Evolutionary conservation across 805 yeast species (phyloP).

Genomic region (Yarrowia sp.): DNA sequence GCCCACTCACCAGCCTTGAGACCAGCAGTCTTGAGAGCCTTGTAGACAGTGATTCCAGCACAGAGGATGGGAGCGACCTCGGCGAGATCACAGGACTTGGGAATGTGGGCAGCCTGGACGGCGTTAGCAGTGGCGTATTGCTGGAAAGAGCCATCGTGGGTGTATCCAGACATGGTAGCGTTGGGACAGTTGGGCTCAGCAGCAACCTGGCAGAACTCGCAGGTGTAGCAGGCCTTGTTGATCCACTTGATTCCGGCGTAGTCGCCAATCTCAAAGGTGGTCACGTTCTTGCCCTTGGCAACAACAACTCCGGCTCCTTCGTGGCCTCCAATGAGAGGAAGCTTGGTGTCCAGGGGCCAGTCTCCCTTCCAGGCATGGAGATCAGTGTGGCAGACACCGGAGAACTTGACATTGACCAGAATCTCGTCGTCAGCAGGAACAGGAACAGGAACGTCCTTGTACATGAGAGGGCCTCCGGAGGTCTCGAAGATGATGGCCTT

Average conservation of each 20-base stretch:
- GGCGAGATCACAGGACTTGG: slow-evolving; percentile 70
- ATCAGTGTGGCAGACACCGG: slow-evolving; percentile 94
- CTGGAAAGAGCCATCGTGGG: slow-evolving; percentile 88
- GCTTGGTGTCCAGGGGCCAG: slow-evolving; percentile 75
- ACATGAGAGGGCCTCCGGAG: slow-evolving; percentile 59
- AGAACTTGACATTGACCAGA: slow-evolving; percentile 74
- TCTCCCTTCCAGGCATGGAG: slow-evolving; percentile 94
- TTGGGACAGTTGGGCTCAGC: slow-evolving; percentile 67
- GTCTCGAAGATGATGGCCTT: slow-evolving; percentile 68
- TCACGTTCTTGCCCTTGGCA: slow-evolving; percentile 66
- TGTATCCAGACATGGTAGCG: slow-evolving; percentile 77
- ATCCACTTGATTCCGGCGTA: slow-evolving; percentile 83
- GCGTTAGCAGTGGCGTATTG: slow-evolving; percentile 89
- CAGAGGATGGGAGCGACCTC: slow-evolving; percentile 79
- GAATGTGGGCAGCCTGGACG: slow-evolving; percentile 77
- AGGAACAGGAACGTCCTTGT: slow-evolving; percentile 78
- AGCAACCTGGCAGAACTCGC: slow-evolving; percentile 68
- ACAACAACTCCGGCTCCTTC: slow-evolving; percentile 89
- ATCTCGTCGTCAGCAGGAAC: slow-evolving; percentile 72
- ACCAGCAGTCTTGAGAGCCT: slow-evolving; percentile 78
- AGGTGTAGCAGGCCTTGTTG: slow-evolving; percentile 69
- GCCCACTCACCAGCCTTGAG: slow-evolving; percentile 71
- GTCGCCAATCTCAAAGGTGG: slow-evolving; percentile 73
- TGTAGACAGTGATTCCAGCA: slow-evolving; percentile 90
- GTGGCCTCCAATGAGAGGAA: slow-evolving; percentile 83